These are phyloP conservation scores for Biancaea sappan DNA, from an alignment of 306 rosid genomes.

Conservation along the genomic window DNA sequence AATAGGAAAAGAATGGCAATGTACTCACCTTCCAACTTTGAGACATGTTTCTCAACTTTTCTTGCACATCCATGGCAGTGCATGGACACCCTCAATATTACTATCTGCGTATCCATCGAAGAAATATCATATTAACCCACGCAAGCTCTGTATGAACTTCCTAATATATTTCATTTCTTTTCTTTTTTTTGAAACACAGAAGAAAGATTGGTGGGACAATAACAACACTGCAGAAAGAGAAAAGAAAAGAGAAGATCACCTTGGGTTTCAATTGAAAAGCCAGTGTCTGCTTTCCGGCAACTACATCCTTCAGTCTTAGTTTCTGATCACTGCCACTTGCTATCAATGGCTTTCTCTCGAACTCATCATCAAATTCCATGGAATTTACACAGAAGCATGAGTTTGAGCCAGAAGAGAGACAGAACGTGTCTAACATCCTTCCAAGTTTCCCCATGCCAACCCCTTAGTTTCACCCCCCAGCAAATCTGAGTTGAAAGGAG, in stretches of 20 bases:
- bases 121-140: constrained; percentile 14
- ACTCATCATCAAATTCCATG: constrained; percentile 54
- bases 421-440: constrained; percentile 60
- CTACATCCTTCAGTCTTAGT: constrained; percentile 75
- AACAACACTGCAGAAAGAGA: neutral
- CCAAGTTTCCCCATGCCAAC: constrained; percentile 77
- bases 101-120: constrained; percentile 56
- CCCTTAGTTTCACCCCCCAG: neutral
- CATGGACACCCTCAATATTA: constrained; percentile 84
- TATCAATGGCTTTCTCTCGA: constrained; percentile 61
- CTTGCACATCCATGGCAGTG: constrained; percentile 94
- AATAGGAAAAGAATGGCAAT: neutral
- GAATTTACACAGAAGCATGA: constrained; percentile 77
- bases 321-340: constrained; percentile 43
- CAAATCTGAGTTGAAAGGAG: constrained; percentile 35
- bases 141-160: neutral
- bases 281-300: constrained; percentile 75
- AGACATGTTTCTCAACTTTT: constrained; percentile 84
- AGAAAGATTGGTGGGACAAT: neutral
- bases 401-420: constrained; percentile 55
- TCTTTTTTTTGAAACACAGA: neutral
- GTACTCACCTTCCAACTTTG: constrained; percentile 77
- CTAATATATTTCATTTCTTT: neutral
- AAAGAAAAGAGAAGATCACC: constrained; percentile 40
- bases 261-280: constrained; percentile 91